Conservation (phyloP, 2,329 filamentous ascomycete genomes). For the Stromatinia cepivora region DNA sequence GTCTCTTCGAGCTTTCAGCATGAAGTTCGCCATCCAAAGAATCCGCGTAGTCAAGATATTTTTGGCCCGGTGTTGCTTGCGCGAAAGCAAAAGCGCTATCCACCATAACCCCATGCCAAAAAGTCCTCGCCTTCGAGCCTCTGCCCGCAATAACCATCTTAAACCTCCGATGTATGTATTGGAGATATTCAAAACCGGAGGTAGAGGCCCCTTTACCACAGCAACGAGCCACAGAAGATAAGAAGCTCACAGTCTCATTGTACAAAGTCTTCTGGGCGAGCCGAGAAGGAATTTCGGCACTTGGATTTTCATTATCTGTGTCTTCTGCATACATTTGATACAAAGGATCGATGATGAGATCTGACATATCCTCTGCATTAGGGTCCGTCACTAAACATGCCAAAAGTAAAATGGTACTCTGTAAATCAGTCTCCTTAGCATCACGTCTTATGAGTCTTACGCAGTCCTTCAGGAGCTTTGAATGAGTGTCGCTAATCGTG, state of each 20-base stretch:
- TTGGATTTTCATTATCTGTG: neutral
- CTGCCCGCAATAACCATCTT: conserved; percentile 25
- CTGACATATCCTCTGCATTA: neutral
- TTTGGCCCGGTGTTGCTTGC: conserved; percentile 34
- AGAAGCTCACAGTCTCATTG: conserved; percentile 39
- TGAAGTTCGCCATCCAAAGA: conserved; percentile 29
- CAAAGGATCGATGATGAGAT: conserved; percentile 14
- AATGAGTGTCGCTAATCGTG: neutral
- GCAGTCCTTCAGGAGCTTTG: conserved; percentile 13
- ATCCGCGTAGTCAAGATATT: conserved; percentile 39
- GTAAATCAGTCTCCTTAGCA: conserved; percentile 3
- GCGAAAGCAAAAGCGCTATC: conserved; percentile 41
- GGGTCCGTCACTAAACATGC: conserved; percentile 30
- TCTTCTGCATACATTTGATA: conserved; percentile 3
- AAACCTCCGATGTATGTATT: conserved; percentile 41
- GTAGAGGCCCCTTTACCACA: conserved; percentile 46
- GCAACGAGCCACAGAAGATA: conserved; percentile 50
- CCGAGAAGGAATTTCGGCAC: neutral
- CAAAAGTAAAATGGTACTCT: conserved; percentile 28
- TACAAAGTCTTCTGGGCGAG: conserved; percentile 9
- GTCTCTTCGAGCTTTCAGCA: neutral
- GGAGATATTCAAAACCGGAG: conserved; percentile 43
- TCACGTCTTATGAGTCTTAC: neutral
- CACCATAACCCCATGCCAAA: conserved; percentile 37
- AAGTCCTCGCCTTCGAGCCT: conserved; percentile 11